Evolutionary conservation across 2,329 filamentous ascomycete genomes (phyloP), one percentile per base, ranked within the genome.

Genomic region (Alternaria sp.): DNA sequence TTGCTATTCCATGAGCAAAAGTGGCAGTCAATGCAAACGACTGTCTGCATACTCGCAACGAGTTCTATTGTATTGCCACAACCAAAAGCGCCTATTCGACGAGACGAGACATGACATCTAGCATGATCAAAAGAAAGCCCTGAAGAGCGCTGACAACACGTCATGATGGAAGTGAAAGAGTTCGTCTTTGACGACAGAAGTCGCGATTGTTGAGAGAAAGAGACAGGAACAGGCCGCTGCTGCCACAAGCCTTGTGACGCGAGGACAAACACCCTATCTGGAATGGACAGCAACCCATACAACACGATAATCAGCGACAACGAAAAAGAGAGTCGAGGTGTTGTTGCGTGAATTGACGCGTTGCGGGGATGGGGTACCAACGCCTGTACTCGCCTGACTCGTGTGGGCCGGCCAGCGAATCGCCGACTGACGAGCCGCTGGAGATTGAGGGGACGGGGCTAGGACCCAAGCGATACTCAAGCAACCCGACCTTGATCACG

Each of bases 371-470:
- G 69, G 61, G 64, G 61, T 25, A 59, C 17, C n/a, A 28, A 17
- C 21, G 57, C 40, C 45, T 61, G 36, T 57, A 53, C 49, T 21
- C 23, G 43, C 67, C 64, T 72, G 72, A 73, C 70, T 74, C 72
- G 72, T 61, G 69, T 51, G 17, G 47, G 54, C 13, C 50, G 44
- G 21, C 54, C 45, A 44, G 63, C 63, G 66, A 70, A 43, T 57
- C 67, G 50, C 65, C 62, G 65, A 66, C 62, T 49, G 53, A 54
- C 19, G 67, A 67, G 57, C 64, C 55, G 36, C 36, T 55, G 36
- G 50, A 59, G 50, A 62, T 70, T 40, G 71, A 73, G 65, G 71
- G 68, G 62, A 57, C 57, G 54, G 71, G 69, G 47, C 61, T 67
- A 36, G 66, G 67, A 66, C 53, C 66, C 59, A 66, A 61, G 50